phyloP scores from a whole-genome alignment of 208 protist species.

The Plasmodiophora brassicae region DNA sequence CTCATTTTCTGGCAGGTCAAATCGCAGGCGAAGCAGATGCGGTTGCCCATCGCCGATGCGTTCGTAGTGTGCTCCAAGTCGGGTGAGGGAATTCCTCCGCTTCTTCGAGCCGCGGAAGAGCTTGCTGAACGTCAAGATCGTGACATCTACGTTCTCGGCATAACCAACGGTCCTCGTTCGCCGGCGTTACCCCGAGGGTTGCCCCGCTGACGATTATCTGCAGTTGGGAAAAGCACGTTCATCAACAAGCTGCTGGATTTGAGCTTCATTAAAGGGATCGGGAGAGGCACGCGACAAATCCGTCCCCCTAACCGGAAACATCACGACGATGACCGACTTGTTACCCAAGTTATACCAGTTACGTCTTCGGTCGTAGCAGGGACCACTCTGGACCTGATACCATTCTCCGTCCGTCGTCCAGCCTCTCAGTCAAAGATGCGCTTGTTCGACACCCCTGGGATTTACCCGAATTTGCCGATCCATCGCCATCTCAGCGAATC shows the following conservation, averaged over 20 bases:
- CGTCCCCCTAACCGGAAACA: too few species aligned
- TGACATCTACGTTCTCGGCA: not conserved
- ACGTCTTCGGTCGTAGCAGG: not conserved
- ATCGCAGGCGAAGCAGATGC: not conserved
- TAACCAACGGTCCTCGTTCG: too few species aligned
- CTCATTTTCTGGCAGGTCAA: too few species aligned
- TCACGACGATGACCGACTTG: too few species aligned
- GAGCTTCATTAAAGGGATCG: not conserved
- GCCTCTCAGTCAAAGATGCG: not conserved
- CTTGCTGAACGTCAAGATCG: not conserved
- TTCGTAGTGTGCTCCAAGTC: not conserved
- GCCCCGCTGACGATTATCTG: too few species aligned
- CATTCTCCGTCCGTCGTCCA: not conserved
- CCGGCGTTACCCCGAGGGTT: too few species aligned
- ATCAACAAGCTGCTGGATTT: not conserved
- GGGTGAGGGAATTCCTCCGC: not conserved
- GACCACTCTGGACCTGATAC: not conserved
- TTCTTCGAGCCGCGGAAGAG: not conserved
- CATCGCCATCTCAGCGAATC: not conserved
- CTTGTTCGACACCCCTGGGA: slow-evolving; percentile 24
- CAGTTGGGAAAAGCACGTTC: slow-evolving; percentile 23
- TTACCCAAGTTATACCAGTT: not conserved
- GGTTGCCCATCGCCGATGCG: not conserved
- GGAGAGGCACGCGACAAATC: not conserved
- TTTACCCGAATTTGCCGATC: not conserved